Percentiles rank a stretch among this genome's conserved stretches.
Evolutionary conservation across 257 asterid genomes (phyloP).

Genomic region (Orobanche coerulescens): DNA sequence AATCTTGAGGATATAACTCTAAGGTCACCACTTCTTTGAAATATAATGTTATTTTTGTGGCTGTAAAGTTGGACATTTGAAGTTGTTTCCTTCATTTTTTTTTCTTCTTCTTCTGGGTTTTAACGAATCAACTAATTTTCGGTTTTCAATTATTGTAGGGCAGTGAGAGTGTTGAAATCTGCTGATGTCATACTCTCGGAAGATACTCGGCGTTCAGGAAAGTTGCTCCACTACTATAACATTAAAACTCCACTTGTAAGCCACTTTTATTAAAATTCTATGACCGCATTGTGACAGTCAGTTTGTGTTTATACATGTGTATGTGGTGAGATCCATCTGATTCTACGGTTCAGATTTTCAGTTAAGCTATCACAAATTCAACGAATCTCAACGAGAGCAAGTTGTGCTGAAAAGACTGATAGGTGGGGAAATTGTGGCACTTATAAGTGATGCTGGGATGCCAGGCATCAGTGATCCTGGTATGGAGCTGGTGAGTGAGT

Average conservation of each 20-base stretch:
- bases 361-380: conserved; percentile 95
- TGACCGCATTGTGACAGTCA: neutral
- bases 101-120: neutral
- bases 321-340: conserved; percentile 28
- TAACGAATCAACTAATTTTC: conserved; percentile 4
- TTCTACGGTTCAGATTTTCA: conserved; percentile 46
- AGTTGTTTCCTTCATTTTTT: neutral
- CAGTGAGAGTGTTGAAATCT: conserved; percentile 68
- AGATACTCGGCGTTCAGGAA: conserved; percentile 93
- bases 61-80: neutral
- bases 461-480: conserved; percentile 99
- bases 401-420: conserved; percentile 58
- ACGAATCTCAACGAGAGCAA: conserved; percentile 79
- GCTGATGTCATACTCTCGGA: conserved; percentile 86
- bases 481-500: conserved; percentile 62
- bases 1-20: conserved; percentile 94
- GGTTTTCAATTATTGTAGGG: conserved; percentile 38
- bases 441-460: conserved; percentile 90
- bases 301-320: neutral
- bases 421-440: conserved; percentile 76
- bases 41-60: neutral
- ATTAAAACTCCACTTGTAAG: conserved; percentile 88
- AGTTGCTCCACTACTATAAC: conserved; percentile 74
- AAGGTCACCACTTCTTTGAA: conserved; percentile 31
- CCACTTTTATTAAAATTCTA: conserved; percentile 21